A percentile compares a stretch with the other conserved stretches of the same genome.
Evolutionary conservation across 2,329 filamentous ascomycete species (phyloP).

Genomic region (Sporothrix globosa): DNA sequence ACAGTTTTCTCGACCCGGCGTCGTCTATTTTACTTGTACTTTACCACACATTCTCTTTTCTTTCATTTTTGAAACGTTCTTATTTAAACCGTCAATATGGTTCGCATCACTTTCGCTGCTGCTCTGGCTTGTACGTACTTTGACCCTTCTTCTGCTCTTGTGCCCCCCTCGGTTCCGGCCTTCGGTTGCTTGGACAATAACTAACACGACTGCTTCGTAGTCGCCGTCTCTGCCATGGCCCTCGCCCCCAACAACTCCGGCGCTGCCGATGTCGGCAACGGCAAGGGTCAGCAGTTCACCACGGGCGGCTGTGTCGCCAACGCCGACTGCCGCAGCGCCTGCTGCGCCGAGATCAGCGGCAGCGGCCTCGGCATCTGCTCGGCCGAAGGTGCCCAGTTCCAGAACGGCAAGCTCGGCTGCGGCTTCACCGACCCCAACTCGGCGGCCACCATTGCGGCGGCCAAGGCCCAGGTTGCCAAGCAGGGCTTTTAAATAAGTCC

Average conservation of each 20-base stretch:
- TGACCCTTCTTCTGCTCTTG: background rate
- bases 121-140: conserved; percentile 39
- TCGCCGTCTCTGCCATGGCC: conserved; percentile 40
- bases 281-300: conserved; percentile 42
- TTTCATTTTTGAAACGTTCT: conserved; percentile 3
- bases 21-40: conserved; percentile 31
- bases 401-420: conserved; percentile 45
- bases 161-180: background rate
- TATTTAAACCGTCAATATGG: conserved; percentile 40
- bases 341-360: conserved; percentile 40
- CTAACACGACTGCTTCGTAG: conserved; percentile 26
- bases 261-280: conserved; percentile 41
- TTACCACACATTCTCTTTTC: background rate
- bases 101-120: conserved; percentile 39
- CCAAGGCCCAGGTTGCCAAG: conserved; percentile 42
- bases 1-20: conserved; percentile 33
- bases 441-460: conserved; percentile 39
- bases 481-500: conserved; percentile 42
- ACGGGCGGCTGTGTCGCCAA: conserved; percentile 44
- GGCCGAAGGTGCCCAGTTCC: conserved; percentile 41
- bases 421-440: conserved; percentile 43
- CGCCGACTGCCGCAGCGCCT: conserved; percentile 41
- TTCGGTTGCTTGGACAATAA: background rate
- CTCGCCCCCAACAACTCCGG: conserved; percentile 42
- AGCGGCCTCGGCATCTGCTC: conserved; percentile 42